A percentile compares a stretch with the other conserved stretches of the same genome.
These are phyloP conservation scores for Plasmodium vivax DNA, from an alignment of 169 alveolate species.

Conservation along the genomic window DNA sequence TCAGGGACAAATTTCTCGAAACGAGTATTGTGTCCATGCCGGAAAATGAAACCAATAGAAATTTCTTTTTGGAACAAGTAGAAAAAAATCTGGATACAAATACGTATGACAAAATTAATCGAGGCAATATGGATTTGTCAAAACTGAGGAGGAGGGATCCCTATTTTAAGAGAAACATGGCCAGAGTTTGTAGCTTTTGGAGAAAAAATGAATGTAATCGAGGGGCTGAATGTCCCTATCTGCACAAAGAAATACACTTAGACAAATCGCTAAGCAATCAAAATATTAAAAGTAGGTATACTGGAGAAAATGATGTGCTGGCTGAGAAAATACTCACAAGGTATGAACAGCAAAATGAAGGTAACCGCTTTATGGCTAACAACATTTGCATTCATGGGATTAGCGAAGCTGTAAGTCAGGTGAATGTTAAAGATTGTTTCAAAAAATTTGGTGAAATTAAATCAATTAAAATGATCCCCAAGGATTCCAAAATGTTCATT, in stretches of 20 bases:
- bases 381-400: constrained; percentile 65
- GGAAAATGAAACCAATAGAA: constrained; percentile 82
- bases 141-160: constrained; percentile 89
- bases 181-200: constrained; percentile 96
- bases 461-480: constrained; percentile 69
- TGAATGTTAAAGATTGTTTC: constrained; percentile 60
- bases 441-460: constrained; percentile 69
- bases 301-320: constrained; percentile 83
- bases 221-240: constrained; percentile 95
- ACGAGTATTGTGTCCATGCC: constrained; percentile 76
- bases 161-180: constrained; percentile 92
- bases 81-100: constrained; percentile 74
- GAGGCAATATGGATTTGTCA: constrained; percentile 73
- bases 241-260: constrained; percentile 82
- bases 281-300: constrained; percentile 80
- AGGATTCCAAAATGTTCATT: constrained; percentile 65
- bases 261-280: constrained; percentile 82
- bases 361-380: constrained; percentile 12
- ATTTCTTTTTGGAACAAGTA: constrained; percentile 79
- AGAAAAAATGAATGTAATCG: constrained; percentile 93
- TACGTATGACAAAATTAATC: constrained; percentile 45
- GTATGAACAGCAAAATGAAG: constrained; percentile 36
- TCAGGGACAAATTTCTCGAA: constrained; percentile 91
- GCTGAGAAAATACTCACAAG: constrained; percentile 77
- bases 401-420: constrained; percentile 39